phyloP scores from a whole-genome alignment of 352 stramenopile species.

The Phytophthora colocasiae region DNA sequence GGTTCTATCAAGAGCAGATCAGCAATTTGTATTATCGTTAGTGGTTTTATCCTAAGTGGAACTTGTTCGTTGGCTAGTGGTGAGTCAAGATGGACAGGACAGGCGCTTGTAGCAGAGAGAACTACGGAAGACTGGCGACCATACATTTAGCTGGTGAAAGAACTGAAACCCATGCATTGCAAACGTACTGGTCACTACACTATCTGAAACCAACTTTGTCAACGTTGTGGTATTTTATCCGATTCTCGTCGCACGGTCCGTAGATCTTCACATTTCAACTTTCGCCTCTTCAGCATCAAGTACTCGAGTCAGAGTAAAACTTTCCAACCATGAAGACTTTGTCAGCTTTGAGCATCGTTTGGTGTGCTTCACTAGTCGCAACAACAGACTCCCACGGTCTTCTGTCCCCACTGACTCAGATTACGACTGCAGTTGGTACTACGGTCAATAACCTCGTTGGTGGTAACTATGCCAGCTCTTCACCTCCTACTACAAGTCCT shows the following conservation, averaged over 20 bases:
- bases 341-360: constrained; percentile 1
- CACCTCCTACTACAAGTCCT: too few species aligned
- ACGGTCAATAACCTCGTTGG: too few species aligned
- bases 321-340: constrained; percentile 20
- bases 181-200: neutral
- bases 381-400: neutral
- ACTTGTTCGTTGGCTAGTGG: neutral
- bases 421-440: too few species aligned
- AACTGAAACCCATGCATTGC: constrained; percentile 9
- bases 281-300: constrained; percentile 13
- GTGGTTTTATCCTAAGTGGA: too few species aligned
- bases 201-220: constrained; percentile 25
- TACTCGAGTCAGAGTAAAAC: neutral
- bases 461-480: too few species aligned
- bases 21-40: too few species aligned
- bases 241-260: too few species aligned
- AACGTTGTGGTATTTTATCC: too few species aligned
- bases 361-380: constrained; percentile 4
- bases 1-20: too few species aligned
- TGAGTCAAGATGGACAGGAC: neutral
- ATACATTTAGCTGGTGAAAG: constrained; percentile 1
- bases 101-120: neutral
- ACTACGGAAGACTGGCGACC: neutral
- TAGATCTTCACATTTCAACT: constrained; percentile 18
- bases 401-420: too few species aligned